Base-by-base conservation (phyloP, 106 monocot species). In the Allium cepa region DNA sequence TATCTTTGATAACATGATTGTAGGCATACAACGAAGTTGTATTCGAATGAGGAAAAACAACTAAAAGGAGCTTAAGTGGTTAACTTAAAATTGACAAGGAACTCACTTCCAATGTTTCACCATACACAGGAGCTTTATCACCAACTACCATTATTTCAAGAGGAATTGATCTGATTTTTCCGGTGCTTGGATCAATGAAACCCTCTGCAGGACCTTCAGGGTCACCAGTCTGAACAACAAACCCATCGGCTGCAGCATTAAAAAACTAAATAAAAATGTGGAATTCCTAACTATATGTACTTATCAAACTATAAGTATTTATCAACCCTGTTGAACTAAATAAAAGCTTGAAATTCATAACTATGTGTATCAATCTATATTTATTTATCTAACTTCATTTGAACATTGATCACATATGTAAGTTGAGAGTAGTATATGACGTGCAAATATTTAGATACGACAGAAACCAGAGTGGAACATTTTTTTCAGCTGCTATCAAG, bases 181-280 rank as follows among this genome's bases (percentile, higher is more conserved):
- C 74, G 12, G 74, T 75, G 57, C 74, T 67, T 67, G 74, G 74
- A 58, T 75, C 74, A 12, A 75, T 75, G 67, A 75, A 75, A 26
- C 74, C 74, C 59, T 75, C 74, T 36, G 74, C 74, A 15, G 74
- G 74, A 51, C 97, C 97, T 50, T 99, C 89, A 56, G 97, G 97
- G 68, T 99, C 92, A 65, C 97, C 97, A 63, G 90, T 92, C 76
- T 99, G 97, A 67, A 99, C 97, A 63, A 99, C 97, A 80, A 99
- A 99, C 11, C 97, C 97, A 76, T 99, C 97, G 68, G 97, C 97
- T 97, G 84, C 73, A 87, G 22, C 36, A 36, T 36, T 36, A 36
- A 36, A 36, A 36, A 36, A 22, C 22, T 22, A 22, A 22, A 22
- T 22, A 22, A 22, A 36, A 36, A 36, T 2, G 5, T 36, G 5